These are phyloP conservation scores for Hypoxylon sp. DNA, from an alignment of 2,329 filamentous ascomycete species.

Conservation along the genomic window DNA sequence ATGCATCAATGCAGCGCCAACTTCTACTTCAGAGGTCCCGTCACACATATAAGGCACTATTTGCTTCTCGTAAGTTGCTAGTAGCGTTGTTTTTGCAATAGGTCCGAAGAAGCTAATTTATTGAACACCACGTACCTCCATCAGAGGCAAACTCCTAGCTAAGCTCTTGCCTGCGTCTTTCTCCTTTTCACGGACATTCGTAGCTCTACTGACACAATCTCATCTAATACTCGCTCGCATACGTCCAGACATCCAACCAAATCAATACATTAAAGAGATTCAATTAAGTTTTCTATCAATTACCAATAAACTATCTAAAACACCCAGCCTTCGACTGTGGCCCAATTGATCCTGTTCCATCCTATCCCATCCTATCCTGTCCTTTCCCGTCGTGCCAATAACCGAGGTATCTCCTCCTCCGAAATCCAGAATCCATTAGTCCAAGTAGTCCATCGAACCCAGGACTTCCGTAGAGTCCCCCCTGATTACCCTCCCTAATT, in stretches of 20 bases:
- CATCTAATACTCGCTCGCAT: no score
- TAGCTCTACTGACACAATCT: no score
- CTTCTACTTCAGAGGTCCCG: no score
- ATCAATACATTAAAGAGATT: background rate
- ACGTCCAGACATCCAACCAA: background rate
- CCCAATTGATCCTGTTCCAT: no score
- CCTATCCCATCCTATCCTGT: background rate
- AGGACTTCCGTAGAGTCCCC: no score
- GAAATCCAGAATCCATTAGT: background rate
- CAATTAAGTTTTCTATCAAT: conserved; percentile 8
- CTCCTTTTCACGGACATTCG: no score
- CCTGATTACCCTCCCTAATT: background rate
- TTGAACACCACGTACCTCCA: background rate
- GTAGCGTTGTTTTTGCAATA: no score
- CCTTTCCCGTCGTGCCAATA: background rate
- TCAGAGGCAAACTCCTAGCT: background rate
- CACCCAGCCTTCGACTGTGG: no score
- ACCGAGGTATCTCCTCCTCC: conserved; percentile 9
- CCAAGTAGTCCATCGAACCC: background rate
- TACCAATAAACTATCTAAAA: background rate
- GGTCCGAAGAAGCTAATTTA: background rate
- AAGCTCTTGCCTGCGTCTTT: background rate
- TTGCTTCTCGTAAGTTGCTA: no score
- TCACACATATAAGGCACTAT: no score
- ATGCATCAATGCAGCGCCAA: background rate